These are phyloP conservation scores for Tricholoma furcatifolium DNA, from an alignment of 768 basidiomycete genomes.

Conservation along the genomic window DNA sequence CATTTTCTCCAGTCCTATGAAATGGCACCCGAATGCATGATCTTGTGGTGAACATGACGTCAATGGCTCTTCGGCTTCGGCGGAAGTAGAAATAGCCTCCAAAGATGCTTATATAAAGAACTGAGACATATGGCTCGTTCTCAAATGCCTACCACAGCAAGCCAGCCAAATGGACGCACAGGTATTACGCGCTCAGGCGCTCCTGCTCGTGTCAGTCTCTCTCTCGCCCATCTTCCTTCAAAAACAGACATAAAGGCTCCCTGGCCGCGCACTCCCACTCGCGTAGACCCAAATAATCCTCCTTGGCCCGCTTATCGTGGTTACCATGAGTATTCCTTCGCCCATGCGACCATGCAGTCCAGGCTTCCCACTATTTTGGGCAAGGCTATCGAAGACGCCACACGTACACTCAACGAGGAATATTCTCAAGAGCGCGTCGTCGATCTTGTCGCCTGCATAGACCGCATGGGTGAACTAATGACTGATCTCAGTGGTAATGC, in stretches of 20 bases:
- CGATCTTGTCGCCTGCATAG: constrained; percentile 83
- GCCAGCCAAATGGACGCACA: background rate
- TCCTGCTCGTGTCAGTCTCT: constrained; percentile 65
- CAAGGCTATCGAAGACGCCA: constrained; percentile 92
- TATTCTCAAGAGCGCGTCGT: constrained; percentile 79
- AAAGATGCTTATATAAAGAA: background rate
- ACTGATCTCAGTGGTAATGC: constrained; percentile 80
- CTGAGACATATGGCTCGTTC: constrained; percentile 5
- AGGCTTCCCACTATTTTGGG: constrained; percentile 93
- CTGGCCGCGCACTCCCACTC: constrained; percentile 74
- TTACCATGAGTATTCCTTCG: constrained; percentile 81
- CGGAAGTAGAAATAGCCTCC: background rate
- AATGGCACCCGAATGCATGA: too few relatives aligned
- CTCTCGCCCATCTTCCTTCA: constrained; percentile 71
- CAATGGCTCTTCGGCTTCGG: too few relatives aligned
- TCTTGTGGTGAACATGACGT: too few relatives aligned
- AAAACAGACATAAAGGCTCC: constrained; percentile 71
- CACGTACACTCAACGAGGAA: constrained; percentile 84
- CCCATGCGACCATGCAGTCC: constrained; percentile 94
- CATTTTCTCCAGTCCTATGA: too few relatives aligned
- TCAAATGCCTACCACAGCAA: constrained; percentile 14
- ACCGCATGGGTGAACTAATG: constrained; percentile 90
- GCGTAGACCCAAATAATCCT: constrained; percentile 82
- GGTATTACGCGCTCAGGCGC: constrained; percentile 26
- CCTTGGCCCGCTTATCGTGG: constrained; percentile 83